Evolutionary conservation across 73 alveolate genomes (phyloP), one percentile per base, ranked within the genome.

Genomic region (Paramecium bursaria): DNA sequence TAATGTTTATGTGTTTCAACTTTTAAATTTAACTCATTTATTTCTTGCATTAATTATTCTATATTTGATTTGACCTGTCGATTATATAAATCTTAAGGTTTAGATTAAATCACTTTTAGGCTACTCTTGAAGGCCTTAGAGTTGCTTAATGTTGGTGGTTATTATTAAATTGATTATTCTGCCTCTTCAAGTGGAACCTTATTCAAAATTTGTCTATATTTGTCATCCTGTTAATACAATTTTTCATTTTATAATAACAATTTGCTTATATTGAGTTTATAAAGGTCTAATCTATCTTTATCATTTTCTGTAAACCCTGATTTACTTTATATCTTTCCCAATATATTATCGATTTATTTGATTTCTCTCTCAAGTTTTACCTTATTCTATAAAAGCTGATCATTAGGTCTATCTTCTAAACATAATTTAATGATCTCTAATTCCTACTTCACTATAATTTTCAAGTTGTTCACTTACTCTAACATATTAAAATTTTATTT

Each of bases 1-100:
- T 30, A 19, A 57, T 57, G 76, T 57, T 57, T 57, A 57, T 57
- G 76, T 23, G 26, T 57, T n/a, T 57, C 76, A 23, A 57, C 76
- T 57, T 50, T n/a, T 57, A 57, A 57, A 57, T 57, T 57, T 57
- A 57, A 29, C 27, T 57, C 33, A 3, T 48, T 30, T 9, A 57
- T 57, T 15, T 57, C 76, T 23, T 30, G 15, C 2, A 57, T 30
- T n/a, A 57, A 57, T 30, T 57, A 30, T 30, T 57, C 76, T 17
- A 57, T 50, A 29, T 57, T 57, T 30, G 27, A 30, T 57, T 50
- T 23, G 15, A 57, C 76, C 7, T 30, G 27, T 11, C n/a, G n/a
- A n/a, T n/a, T n/a, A n/a, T n/a, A n/a, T n/a, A n/a, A n/a, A n/a
- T n/a, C n/a, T n/a, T n/a, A n/a, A n/a, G n/a, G n/a, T n/a, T n/a